Conservation (phyloP, 805 yeast species). For the Starmerella potacharoeniae region DNA sequence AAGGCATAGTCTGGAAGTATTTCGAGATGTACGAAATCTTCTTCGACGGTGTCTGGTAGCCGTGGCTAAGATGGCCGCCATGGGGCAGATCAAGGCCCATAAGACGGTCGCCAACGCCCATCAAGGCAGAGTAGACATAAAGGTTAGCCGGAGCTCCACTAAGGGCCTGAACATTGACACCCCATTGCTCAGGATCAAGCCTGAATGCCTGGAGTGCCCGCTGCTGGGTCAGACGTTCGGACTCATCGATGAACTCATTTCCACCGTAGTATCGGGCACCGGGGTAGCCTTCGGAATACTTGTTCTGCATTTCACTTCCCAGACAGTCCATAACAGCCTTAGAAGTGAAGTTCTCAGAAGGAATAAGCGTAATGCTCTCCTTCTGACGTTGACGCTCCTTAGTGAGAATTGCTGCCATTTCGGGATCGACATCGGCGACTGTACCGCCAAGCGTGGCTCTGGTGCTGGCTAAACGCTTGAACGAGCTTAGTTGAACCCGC, state of each 20-base stretch:
- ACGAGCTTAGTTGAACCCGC: not conserved
- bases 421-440: constrained; percentile 47
- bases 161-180: constrained; percentile 90
- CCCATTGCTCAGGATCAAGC: constrained; percentile 76
- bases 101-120: constrained; percentile 82
- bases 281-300: constrained; percentile 97
- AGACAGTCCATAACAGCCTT: constrained; percentile 86
- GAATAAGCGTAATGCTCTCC: constrained; percentile 83
- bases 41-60: constrained; percentile 82
- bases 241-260: constrained; percentile 84
- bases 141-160: constrained; percentile 96
- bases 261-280: constrained; percentile 98
- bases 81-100: constrained; percentile 98
- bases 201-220: constrained; percentile 81
- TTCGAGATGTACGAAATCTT: constrained; percentile 87
- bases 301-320: constrained; percentile 95
- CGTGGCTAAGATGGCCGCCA: constrained; percentile 97
- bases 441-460: constrained; percentile 17
- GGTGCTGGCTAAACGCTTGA: constrained; percentile 14
- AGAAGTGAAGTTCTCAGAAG: constrained; percentile 93
- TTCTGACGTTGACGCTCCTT: constrained; percentile 77
- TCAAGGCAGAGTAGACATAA: constrained; percentile 78
- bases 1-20: constrained; percentile 96
- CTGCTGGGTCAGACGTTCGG: constrained; percentile 79
- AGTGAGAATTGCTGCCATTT: constrained; percentile 65